Conservation (phyloP, 148 eudicot genomes). For the Euryodendron excelsum region DNA sequence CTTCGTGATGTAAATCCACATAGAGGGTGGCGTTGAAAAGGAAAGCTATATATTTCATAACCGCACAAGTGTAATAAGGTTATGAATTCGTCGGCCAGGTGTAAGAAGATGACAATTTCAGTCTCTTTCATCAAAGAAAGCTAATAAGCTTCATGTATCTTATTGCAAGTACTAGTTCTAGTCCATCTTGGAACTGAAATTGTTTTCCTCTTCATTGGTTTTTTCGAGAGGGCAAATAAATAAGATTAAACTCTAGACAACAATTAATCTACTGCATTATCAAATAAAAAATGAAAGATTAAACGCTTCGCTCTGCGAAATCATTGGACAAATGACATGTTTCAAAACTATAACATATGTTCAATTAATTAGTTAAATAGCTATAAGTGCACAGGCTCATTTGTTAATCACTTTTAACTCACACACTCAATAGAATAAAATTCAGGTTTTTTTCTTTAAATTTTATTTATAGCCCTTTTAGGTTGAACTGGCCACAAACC, state of each 20-base stretch:
- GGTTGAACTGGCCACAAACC: not conserved
- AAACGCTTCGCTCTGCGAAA: too few species aligned
- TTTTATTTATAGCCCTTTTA: not conserved
- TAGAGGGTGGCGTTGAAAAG: not conserved
- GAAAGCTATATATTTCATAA: not conserved
- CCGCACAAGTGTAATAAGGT: not conserved
- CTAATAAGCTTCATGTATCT: not conserved
- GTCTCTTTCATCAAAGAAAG: not conserved
- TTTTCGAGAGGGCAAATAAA: not conserved
- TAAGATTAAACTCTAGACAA: not conserved
- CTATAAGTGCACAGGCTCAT: too few species aligned
- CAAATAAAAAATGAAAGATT: too few species aligned
- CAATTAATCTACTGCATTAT: not conserved
- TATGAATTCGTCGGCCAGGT: not conserved
- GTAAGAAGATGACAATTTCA: not conserved
- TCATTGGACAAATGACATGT: too few species aligned
- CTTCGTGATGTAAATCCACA: not conserved
- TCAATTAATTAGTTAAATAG: too few species aligned
- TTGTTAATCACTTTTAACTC: too few species aligned
- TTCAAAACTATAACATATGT: too few species aligned
- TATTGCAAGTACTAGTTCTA: too few species aligned
- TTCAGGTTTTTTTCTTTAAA: too few species aligned
- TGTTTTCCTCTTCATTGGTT: not conserved
- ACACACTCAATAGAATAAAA: too few species aligned
- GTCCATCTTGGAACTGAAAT: not conserved